Percentiles rank a stretch among this genome's conserved stretches.
These are phyloP conservation scores for maize (Zea mays) DNA, from an alignment of 176 grass and related monocot species.

Conservation along the genomic window DNA sequence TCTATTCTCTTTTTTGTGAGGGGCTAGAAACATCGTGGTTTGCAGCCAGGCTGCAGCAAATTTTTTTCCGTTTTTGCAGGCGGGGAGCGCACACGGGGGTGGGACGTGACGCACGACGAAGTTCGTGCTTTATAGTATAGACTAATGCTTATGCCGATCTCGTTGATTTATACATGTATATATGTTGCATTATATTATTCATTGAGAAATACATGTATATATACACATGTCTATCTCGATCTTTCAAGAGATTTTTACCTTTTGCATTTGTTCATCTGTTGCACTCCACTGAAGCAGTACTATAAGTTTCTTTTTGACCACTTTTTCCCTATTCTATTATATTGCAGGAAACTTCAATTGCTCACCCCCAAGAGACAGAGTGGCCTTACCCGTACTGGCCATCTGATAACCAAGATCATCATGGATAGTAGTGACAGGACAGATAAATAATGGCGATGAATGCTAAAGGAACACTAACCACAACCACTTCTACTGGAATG, in stretches of 20 bases:
- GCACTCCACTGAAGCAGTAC: conserved; percentile 29
- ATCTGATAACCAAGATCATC: conserved; percentile 93
- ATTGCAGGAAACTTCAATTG: conserved; percentile 81
- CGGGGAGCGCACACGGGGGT: too few species aligned
- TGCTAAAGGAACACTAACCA: conserved; percentile 52
- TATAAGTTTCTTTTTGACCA: conserved; percentile 43
- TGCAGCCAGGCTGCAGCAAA: too few species aligned
- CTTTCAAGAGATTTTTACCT: conserved; percentile 19
- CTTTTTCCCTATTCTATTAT: conserved; percentile 38
- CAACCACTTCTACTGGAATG: conserved; percentile 43
- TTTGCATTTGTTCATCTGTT: conserved; percentile 30
- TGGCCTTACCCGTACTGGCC: conserved; percentile 95
- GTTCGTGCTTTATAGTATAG: too few species aligned
- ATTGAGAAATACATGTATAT: too few species aligned
- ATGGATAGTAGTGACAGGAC: conserved; percentile 77
- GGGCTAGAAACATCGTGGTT: too few species aligned
- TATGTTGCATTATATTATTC: too few species aligned
- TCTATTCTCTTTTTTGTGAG: too few species aligned
- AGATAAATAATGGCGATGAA: conserved; percentile 43
- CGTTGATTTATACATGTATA: too few species aligned
- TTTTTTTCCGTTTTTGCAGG: too few species aligned
- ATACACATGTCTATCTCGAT: background rate
- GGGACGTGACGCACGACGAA: too few species aligned
- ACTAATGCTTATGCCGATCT: too few species aligned
- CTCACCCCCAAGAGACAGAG: conserved; percentile 96